A percentile compares a stretch with the other conserved stretches of the same genome.
Evolutionary conservation across 202 grass and related monocot genomes (phyloP).

Genomic region (Digitaria exilis): DNA sequence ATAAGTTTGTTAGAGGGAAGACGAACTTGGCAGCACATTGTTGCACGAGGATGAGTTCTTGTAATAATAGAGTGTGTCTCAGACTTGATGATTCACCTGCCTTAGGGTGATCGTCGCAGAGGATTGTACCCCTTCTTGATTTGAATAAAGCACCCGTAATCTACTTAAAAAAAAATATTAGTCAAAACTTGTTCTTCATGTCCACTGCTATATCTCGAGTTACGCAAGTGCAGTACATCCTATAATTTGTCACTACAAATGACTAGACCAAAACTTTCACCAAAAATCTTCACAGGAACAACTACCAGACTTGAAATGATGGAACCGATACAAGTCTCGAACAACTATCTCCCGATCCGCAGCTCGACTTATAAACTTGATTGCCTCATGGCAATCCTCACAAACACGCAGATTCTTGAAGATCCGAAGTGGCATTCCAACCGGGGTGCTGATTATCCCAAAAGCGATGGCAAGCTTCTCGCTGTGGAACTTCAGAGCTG

Average conservation of each 20-base stretch:
- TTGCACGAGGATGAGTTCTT: no score
- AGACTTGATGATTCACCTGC: no score
- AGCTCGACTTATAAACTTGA: conserved; percentile 48
- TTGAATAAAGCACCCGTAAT: no score
- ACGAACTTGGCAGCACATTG: no score
- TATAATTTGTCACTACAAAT: neutral
- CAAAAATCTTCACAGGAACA: conserved; percentile 66
- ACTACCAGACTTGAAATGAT: conserved; percentile 58
- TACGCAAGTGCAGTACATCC: neutral
- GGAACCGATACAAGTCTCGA: conserved; percentile 58
- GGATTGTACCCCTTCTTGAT: no score
- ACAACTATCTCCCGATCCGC: conserved; percentile 49
- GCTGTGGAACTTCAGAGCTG: conserved; percentile 55
- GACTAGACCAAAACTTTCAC: conserved; percentile 40
- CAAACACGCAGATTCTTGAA: conserved; percentile 76
- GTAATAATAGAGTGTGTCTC: no score
- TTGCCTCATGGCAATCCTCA: conserved; percentile 62
- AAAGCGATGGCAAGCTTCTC: conserved; percentile 68
- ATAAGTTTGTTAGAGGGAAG: no score
- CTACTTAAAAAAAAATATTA: neutral
- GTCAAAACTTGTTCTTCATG: neutral
- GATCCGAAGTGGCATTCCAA: conserved; percentile 48
- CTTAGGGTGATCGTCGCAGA: no score
- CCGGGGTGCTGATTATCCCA: conserved; percentile 57
- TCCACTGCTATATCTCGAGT: neutral